Evolutionary conservation across 2,329 filamentous ascomycete species (phyloP), one percentile per base, ranked within the genome.

Genomic region (Epichloe aotearoae): DNA sequence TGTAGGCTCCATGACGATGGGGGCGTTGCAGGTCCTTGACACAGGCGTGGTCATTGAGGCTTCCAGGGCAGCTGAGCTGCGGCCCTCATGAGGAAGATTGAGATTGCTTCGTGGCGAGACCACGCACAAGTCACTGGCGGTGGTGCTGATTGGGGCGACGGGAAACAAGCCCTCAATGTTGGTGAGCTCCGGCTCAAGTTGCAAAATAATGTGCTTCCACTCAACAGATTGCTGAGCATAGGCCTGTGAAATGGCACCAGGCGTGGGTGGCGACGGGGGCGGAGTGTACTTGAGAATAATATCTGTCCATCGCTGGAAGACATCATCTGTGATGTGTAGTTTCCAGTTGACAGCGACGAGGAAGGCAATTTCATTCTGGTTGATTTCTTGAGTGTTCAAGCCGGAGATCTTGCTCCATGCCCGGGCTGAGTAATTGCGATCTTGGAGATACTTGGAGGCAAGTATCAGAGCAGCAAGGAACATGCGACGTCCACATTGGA

Each of bases 361-460:
- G 65, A 97, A 98, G 17, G 87, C 83, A 66, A 94, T 84, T 71
- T 98, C 93, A 66, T 97, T 97, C 63, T 89, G 85, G 69, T 97
- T 97, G 68, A 98, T 97, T 70, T 98, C 93, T 51, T 80, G 74
- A 3, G 89, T 90, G 64, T 87, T 88, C 52, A 98, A 75, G n/a
- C 93, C 93, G 17, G 93, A 97, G 59, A 98, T 98, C 74, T 95
- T 97, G 68, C 91, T 97, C 93, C 93, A 98, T 41, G 93, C 93
- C 51, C 91, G 84, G 46, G 93, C 89, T 14, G 93, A 97, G 69
- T 95, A 98, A 70, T 97, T 98, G 59, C 91, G 84, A 66, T 98
- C 93, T 69, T 98, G 93, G 45, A 98, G 74, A 65, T 97, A 98
- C 73, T 98, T 98, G 37, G 93, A 97, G 2, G 93, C 93, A 51